A percentile compares a stretch with the other conserved stretches of the same genome.
Conservation (phyloP, 306 rosid genomes). For the Castanea mollissima region DNA sequence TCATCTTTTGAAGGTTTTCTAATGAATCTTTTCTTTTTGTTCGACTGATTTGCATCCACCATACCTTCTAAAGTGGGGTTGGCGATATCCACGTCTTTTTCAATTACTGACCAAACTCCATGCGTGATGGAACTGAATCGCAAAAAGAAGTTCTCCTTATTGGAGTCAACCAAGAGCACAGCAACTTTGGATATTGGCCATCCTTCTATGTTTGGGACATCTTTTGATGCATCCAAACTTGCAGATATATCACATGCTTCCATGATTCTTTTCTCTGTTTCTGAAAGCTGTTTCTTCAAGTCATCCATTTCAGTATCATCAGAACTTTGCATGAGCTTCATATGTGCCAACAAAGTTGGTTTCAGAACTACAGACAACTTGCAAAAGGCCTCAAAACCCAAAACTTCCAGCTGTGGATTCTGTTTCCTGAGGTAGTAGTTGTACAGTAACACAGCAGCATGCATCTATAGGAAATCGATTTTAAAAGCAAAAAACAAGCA, state of each 20-base stretch:
- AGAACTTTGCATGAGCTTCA: slow-evolving; percentile 60
- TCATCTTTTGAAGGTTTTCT: slow-evolving; percentile 47
- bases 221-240: slow-evolving; percentile 57
- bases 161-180: slow-evolving; percentile 59
- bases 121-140: slow-evolving; percentile 43
- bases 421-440: slow-evolving; percentile 76
- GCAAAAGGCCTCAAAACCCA: slow-evolving; percentile 64
- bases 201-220: slow-evolving; percentile 50
- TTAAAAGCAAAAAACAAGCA: slow-evolving; percentile 27
- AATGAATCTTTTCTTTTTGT: slow-evolving; percentile 47
- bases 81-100: slow-evolving; percentile 44
- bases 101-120: slow-evolving; percentile 78
- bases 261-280: slow-evolving; percentile 65
- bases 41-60: slow-evolving; percentile 18
- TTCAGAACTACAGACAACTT: slow-evolving; percentile 59
- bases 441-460: slow-evolving; percentile 68
- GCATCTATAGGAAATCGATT: slow-evolving; percentile 55
- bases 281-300: slow-evolving; percentile 61
- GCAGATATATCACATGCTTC: slow-evolving; percentile 65
- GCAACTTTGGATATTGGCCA: slow-evolving; percentile 83
- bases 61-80: slow-evolving; percentile 37
- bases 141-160: slow-evolving; percentile 66
- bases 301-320: slow-evolving; percentile 48
- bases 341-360: slow-evolving; percentile 56
- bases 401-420: slow-evolving; percentile 47